These are phyloP conservation scores for Cyclotella atomus DNA, from an alignment of 108 stramenopile species.

Conservation along the genomic window DNA sequence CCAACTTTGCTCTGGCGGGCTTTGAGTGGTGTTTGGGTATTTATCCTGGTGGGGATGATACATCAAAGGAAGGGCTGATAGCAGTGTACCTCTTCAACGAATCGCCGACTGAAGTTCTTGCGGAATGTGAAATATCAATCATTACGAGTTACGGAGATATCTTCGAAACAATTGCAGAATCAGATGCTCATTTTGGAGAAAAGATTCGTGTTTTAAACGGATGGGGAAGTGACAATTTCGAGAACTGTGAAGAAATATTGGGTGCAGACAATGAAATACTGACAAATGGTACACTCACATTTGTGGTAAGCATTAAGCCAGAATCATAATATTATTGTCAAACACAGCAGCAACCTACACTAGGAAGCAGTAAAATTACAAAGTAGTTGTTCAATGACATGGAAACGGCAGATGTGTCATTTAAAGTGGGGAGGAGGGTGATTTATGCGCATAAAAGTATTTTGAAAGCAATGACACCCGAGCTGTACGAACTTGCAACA, in stretches of 20 bases:
- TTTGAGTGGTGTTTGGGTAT: neutral
- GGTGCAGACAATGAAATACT: neutral
- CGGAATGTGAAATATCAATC: neutral
- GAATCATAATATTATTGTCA: neutral
- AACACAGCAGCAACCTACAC: neutral
- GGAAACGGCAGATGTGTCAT: neutral
- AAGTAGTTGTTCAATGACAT: neutral
- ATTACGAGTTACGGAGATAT: neutral
- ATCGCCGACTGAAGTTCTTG: neutral
- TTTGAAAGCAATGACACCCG: slow-evolving; percentile 1
- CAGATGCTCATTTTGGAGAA: neutral
- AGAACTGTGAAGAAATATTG: neutral
- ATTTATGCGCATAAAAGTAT: slow-evolving; percentile 10
- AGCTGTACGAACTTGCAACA: neutral
- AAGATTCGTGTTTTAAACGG: neutral
- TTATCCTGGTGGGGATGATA: neutral
- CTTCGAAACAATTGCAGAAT: neutral
- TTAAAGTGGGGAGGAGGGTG: neutral
- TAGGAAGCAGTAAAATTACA: neutral
- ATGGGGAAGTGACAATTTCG: too few relatives aligned
- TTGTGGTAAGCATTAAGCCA: neutral
- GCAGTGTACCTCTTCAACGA: neutral
- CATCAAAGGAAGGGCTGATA: neutral
- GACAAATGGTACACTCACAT: neutral
- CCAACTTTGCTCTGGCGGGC: neutral